These are phyloP conservation scores for Cercospora sojina DNA, from an alignment of 2,329 filamentous ascomycete genomes.

Conservation along the genomic window DNA sequence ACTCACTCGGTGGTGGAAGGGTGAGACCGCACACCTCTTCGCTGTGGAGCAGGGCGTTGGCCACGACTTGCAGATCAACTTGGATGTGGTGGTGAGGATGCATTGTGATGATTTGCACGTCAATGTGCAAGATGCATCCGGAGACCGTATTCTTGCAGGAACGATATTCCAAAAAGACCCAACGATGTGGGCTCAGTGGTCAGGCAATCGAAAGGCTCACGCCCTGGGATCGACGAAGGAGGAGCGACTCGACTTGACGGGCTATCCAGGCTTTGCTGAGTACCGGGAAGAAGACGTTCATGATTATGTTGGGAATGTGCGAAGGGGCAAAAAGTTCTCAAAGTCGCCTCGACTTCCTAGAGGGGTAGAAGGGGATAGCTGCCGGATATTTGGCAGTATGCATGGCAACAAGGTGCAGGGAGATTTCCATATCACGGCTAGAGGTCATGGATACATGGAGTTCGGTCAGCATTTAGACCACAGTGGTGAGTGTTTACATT, in stretches of 20 bases:
- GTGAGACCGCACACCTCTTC: conserved; percentile 83
- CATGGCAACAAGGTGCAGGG: conserved; percentile 96
- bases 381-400: conserved; percentile 84
- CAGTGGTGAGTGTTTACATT: conserved; percentile 55
- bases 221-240: conserved; percentile 58
- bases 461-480: conserved; percentile 80
- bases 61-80: conserved; percentile 86
- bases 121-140: conserved; percentile 94
- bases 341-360: conserved; percentile 69
- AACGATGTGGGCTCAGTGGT: conserved; percentile 82
- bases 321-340: conserved; percentile 61
- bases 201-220: conserved; percentile 63
- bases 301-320: conserved; percentile 77
- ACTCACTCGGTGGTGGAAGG: conserved; percentile 76
- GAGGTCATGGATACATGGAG: conserved; percentile 92
- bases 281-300: conserved; percentile 80
- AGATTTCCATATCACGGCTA: conserved; percentile 94
- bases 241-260: conserved; percentile 55
- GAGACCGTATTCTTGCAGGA: conserved; percentile 84
- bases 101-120: conserved; percentile 82
- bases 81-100: conserved; percentile 93
- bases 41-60: conserved; percentile 89
- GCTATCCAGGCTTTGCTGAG: conserved; percentile 60
- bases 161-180: conserved; percentile 70
- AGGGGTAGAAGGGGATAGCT: conserved; percentile 63